A percentile compares a stretch with the other conserved stretches of the same genome.
Evolutionary conservation across 805 yeast species (phyloP).

Genomic region (Metschnikowia continentalis): DNA sequence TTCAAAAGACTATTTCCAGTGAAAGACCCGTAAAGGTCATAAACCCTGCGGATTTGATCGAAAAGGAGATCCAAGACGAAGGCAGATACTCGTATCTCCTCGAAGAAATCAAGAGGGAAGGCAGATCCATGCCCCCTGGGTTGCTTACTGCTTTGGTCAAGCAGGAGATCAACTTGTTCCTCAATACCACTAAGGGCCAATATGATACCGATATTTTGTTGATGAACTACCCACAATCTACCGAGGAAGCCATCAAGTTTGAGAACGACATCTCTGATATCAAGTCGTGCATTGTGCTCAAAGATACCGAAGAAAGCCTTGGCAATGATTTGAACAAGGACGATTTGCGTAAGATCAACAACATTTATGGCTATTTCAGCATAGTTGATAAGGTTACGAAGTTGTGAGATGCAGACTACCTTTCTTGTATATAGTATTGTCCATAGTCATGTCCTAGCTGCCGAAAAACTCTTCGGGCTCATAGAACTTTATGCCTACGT

Average conservation of each 20-base stretch:
- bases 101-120: slow-evolving; percentile 34
- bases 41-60: slow-evolving; percentile 49
- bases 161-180: slow-evolving; percentile 29
- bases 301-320: slow-evolving; percentile 25
- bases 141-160: slow-evolving; percentile 48
- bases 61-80: slow-evolving; percentile 40
- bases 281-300: slow-evolving; percentile 33
- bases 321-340: slow-evolving; percentile 17
- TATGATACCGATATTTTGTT: slow-evolving; percentile 47
- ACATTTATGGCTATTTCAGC: slow-evolving; percentile 58
- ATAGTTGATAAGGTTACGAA: slow-evolving; percentile 51
- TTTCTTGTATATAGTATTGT: slow-evolving; percentile 2
- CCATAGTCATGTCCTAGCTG: not conserved
- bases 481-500: slow-evolving; percentile 47
- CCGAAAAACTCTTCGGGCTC: slow-evolving; percentile 69
- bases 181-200: slow-evolving; percentile 36
- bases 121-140: slow-evolving; percentile 39
- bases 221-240: slow-evolving; percentile 55
- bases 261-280: slow-evolving; percentile 63
- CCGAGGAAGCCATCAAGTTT: slow-evolving; percentile 66
- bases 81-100: slow-evolving; percentile 52
- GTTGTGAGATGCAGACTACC: not conserved
- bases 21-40: slow-evolving; percentile 35
- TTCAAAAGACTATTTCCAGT: slow-evolving; percentile 14
- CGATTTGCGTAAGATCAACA: slow-evolving; percentile 29